Base-by-base conservation (phyloP, 2,329 filamentous ascomycete species). In the Lachnum nothofagi region DNA sequence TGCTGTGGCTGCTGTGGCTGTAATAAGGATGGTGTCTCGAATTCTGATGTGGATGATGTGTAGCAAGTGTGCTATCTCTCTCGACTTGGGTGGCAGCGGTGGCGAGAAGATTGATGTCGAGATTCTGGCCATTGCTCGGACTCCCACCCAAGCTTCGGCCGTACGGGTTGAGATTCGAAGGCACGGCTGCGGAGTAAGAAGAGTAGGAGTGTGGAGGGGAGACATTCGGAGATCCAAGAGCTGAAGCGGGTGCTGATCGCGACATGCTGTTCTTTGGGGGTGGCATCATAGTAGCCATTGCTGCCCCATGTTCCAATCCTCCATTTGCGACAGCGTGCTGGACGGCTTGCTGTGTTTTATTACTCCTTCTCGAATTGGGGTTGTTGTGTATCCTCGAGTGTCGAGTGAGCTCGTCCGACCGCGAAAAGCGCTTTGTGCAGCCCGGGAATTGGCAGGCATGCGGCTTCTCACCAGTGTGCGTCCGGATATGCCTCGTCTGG, bases 381-480 rank as follows among this genome's bases (percentile, higher is more conserved):
- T 97, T 98, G 81, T 88, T 96, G 80, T 98, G 91, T 73, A 98
- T 98, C 68, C 91, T 82, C 67, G 91, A 96, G 72, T 98, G 91
- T 53, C 91, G 85, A 54, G 93, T 98, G 60, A 98, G 78, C 72
- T 98, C 91, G 67, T 98, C 91, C 10, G 91, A 96, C 57, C 91
- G 85, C 57, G 88, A 95, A 75, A 98, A 97, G 64, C 91, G 88
- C 74, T 97, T 97, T 61, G 88, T 91, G 81, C 91, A 97, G 62
- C 91, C 90, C 3, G 89, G 90, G 65, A 91, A 96, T 68, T 88
- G 85, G 80, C 91, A 98, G 54, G 88, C 91, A 65, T 97, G 93
- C 41, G 91, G 91, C 78, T 97, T 98, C 76, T 98, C 91, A 63
- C 91, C 93, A 0, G 91, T 98, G 71, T 98, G 91, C 5, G 93